Conservation (phyloP, 2,329 filamentous ascomycete genomes). For the Albifimbria verrucaria region DNA sequence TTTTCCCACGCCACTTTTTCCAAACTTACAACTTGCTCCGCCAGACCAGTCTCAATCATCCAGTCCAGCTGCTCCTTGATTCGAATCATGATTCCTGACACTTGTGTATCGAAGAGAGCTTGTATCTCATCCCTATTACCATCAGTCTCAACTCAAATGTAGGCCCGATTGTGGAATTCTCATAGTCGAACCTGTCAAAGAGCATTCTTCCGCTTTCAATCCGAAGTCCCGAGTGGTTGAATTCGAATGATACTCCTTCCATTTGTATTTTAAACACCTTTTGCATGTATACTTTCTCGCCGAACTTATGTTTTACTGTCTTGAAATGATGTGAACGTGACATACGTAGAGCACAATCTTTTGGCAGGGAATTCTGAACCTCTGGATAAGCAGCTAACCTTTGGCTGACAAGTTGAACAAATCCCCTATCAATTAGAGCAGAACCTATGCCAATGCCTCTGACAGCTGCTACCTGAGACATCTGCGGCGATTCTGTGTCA, state of each 20-base stretch:
- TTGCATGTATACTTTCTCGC: slow-evolving; percentile 38
- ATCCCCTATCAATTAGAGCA: slow-evolving; percentile 42
- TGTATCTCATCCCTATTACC: slow-evolving; percentile 32
- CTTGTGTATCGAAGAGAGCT: slow-evolving; percentile 35
- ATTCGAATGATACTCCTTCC: slow-evolving; percentile 38
- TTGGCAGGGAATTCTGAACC: slow-evolving; percentile 28
- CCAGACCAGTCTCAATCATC: slow-evolving; percentile 23
- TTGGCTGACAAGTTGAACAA: slow-evolving; percentile 33
- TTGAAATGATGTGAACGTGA: slow-evolving; percentile 34
- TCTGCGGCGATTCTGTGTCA: slow-evolving; percentile 20
- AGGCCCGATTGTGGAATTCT: background rate
- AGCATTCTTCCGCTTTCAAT: slow-evolving; percentile 33
- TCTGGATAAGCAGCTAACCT: slow-evolving; percentile 34
- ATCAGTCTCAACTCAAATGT: background rate
- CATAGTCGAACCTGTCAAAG: slow-evolving; percentile 27
- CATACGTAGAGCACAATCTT: slow-evolving; percentile 32
- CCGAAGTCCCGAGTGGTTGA: slow-evolving; percentile 27
- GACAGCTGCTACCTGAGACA: slow-evolving; percentile 34
- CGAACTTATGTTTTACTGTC: slow-evolving; percentile 39
- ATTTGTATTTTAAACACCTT: slow-evolving; percentile 37
- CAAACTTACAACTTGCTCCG: slow-evolving; percentile 26
- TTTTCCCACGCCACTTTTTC: background rate
- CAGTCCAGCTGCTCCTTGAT: slow-evolving; percentile 34
- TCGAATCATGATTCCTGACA: slow-evolving; percentile 31
- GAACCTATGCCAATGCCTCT: slow-evolving; percentile 44